Evolutionary conservation across 2,329 filamentous ascomycete genomes (phyloP), one percentile per base, ranked within the genome.

Genomic region (Phyllosticta ampelicida): DNA sequence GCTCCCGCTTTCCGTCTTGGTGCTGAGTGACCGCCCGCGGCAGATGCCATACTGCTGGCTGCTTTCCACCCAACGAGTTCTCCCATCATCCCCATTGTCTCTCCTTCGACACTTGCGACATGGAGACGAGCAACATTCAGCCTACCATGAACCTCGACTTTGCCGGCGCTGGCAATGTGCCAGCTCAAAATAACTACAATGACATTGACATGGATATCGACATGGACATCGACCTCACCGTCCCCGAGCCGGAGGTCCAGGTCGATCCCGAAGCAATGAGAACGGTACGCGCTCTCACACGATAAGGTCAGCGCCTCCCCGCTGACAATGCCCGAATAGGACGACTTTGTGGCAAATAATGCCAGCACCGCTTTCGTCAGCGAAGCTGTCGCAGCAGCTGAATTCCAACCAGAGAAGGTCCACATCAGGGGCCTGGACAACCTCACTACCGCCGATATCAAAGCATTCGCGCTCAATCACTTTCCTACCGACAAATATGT

Each of bases 361-460:
- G 20, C 23, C 2, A 36, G 10, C 29, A 18, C 13, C 16, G 54
- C 51, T 48, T 52, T 44, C 9, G 21, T 20, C 26, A 55, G 56
- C 2, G 19, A 26, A 13, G 23, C 52, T 28, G 5, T 52, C 48
- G 51, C 19, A 53, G 51, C 19, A 28, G 63, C 48, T 21, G 58
- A 69, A 51, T 60, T 66, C 60, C 72, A 70, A 60, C 77, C 78
- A 18, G 77, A 83, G 67, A 94, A 94, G 69, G 74, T 96, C n/a
- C 86, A 96, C 71, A 76, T 99, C 55, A 83, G 85, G 60, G 92
- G 92, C 19, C 80, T 97, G 3, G 87, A 95, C 67, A 83, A 86
- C 50, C 77, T 97, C 68, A 89, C 86, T 29, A 90, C 90, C 26
- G 80, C 84, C 58, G 84, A 96, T 62, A 86, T 97, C 65, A 86